Base-by-base conservation (phyloP, 768 basidiomycete species). In the Russula sp. region DNA sequence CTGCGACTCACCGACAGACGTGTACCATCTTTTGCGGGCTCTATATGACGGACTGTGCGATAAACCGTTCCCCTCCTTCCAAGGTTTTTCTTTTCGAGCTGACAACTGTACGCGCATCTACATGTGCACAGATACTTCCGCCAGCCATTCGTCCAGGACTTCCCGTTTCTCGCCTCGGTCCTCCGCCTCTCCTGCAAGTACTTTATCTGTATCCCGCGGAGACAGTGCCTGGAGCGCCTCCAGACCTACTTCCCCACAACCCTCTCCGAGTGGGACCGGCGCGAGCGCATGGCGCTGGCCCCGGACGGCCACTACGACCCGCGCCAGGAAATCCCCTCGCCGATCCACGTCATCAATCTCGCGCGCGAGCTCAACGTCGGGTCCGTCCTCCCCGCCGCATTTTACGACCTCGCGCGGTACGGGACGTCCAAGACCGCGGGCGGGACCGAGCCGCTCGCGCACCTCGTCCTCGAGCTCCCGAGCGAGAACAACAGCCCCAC, bases 141-240 rank as follows among this genome's bases (percentile, higher is more conserved):
- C 52, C 73, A 74, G 4, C 79, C 79, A 1, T 71, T 75, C 27
- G 76, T 83, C 1, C 74, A 77, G 44, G 81, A 88, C 68, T 90
- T 89, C 67, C 76, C 82, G 7, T 74, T 76, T 20, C 71, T 91
- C 42, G 78, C 87, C 2, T 81, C 83, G 4, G 84, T 88, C 49
- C 79, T 90, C 7, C 85, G 89, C 6, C 74, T 91, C 1, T 87
- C 88, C 1, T 81, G 82, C 35, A 91, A 91, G 73, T 91, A 91
- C 71, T 77, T 90, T 55, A 84, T 89, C 59, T 82, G 87, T 42
- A 80, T 83, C 60, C 82, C 89, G 35, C 84, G 85, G 0, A 68
- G 76, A 48, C 84, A 79, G 45, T 89, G 87, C 67, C 74, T 91
- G 27, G 71, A 74, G 4, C 84, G 84, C 11, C 79, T 91, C 18